Percentiles rank a stretch among this genome's conserved stretches.
phyloP scores from a whole-genome alignment of 2,329 filamentous ascomycete genomes.

The Sclerotinia spermophila region DNA sequence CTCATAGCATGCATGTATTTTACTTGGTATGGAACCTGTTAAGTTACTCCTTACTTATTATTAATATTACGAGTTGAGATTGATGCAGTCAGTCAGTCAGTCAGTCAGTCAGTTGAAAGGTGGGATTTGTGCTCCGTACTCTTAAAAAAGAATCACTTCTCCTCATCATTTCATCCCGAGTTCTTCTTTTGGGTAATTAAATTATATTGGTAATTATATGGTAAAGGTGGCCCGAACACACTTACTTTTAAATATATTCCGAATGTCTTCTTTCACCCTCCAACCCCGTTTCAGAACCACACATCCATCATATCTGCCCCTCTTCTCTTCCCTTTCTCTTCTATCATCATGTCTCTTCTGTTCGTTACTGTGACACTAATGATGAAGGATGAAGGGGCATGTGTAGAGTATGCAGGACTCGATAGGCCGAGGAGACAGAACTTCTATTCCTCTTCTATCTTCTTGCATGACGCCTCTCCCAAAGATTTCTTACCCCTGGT shows the following conservation, averaged over 20 bases:
- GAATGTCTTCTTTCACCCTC: no score
- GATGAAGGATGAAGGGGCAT: background rate
- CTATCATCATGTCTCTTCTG: background rate
- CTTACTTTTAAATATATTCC: background rate
- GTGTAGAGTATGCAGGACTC: background rate
- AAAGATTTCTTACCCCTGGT: slow-evolving; percentile 7
- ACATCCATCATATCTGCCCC: background rate
- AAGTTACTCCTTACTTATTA: background rate
- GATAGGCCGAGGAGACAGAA: background rate
- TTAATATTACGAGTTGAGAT: no score
- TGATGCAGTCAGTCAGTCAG: no score
- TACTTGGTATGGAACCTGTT: background rate
- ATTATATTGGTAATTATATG: background rate
- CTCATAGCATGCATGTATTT: no score
- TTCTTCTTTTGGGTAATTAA: no score
- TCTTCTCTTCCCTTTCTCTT: background rate
- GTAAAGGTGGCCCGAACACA: background rate
- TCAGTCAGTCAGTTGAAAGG: no score
- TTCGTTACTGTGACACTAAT: background rate
- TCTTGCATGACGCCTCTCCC: slow-evolving; percentile 1
- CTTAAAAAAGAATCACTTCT: background rate
- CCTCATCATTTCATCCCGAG: background rate
- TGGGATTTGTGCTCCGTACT: background rate
- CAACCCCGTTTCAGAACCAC: background rate
- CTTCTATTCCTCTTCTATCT: slow-evolving; percentile 3